Conservation (phyloP, 75 land plant genomes). For the Adiantum capillusveneris region DNA sequence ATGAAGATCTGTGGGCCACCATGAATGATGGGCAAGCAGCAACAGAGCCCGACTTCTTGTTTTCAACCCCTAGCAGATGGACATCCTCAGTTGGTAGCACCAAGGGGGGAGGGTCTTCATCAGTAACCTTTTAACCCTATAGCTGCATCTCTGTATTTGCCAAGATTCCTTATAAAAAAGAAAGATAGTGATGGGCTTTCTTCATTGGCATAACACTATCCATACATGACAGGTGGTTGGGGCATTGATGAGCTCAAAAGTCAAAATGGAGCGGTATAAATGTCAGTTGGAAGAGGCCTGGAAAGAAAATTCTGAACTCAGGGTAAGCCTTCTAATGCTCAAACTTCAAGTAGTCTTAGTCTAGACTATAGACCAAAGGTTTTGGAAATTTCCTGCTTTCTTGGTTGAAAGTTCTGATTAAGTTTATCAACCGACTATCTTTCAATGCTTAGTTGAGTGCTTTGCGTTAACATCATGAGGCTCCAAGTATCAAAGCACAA, state of each 20-base stretch:
- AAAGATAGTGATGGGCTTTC: too few species aligned
- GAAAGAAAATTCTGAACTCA: conserved; percentile 1
- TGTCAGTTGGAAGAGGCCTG: background rate
- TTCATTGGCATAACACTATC: background rate
- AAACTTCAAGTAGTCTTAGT: too few species aligned
- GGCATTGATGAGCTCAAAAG: conserved; percentile 6
- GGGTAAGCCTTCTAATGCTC: too few species aligned
- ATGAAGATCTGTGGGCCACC: conserved; percentile 84
- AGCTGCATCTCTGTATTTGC: background rate
- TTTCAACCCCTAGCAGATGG: conserved; percentile 39
- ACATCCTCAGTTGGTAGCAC: conserved; percentile 22
- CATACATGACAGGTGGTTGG: background rate
- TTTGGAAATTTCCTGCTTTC: too few species aligned
- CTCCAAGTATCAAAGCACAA: too few species aligned
- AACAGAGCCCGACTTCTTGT: conserved; percentile 49
- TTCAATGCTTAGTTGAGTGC: too few species aligned
- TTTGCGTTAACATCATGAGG: too few species aligned
- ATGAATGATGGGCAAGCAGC: conserved; percentile 71
- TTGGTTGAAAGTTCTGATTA: too few species aligned
- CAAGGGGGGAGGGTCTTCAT: background rate
- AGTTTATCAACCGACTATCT: too few species aligned
- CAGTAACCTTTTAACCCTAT: background rate
- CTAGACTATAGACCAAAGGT: too few species aligned
- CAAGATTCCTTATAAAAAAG: too few species aligned
- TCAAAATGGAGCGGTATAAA: background rate